Evolutionary conservation across 306 rosid species (phyloP).

Genomic region (Begonia fuchsioides): DNA sequence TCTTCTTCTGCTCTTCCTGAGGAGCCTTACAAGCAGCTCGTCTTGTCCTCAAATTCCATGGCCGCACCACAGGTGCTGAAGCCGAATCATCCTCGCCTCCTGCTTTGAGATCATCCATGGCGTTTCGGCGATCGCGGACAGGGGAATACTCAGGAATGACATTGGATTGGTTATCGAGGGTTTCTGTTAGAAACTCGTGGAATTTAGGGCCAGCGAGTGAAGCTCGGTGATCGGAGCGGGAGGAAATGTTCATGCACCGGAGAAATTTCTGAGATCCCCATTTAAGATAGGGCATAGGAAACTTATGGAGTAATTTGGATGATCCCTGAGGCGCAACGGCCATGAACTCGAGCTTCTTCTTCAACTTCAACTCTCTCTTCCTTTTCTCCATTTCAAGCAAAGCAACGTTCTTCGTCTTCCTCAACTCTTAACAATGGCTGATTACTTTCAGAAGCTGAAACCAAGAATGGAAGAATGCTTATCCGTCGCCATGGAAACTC

Average conservation of each 20-base stretch:
- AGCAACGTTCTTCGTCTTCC: background rate
- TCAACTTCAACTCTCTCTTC: background rate
- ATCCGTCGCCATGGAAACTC: too few species aligned
- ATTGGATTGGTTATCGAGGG: background rate
- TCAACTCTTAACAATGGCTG: too few species aligned
- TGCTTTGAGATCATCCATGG: background rate
- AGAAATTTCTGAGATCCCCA: background rate
- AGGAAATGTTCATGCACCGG: background rate
- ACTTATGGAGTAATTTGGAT: background rate
- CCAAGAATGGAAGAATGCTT: too few species aligned
- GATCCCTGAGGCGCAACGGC: background rate
- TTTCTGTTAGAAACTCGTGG: background rate
- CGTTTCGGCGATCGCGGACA: background rate
- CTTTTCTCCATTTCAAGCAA: background rate
- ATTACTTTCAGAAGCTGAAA: too few species aligned
- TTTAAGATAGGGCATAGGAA: background rate
- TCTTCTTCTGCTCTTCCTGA: background rate
- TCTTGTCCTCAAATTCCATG: constrained; percentile 1
- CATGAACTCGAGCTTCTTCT: background rate
- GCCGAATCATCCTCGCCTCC: background rate
- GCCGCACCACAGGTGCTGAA: background rate
- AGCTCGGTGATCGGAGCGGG: background rate
- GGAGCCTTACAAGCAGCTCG: background rate
- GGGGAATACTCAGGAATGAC: background rate
- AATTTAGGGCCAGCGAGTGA: background rate